A percentile compares a stretch with the other conserved stretches of the same genome.
Evolutionary conservation across 208 protist species (phyloP).

Genomic region (Phytomonas francai): DNA sequence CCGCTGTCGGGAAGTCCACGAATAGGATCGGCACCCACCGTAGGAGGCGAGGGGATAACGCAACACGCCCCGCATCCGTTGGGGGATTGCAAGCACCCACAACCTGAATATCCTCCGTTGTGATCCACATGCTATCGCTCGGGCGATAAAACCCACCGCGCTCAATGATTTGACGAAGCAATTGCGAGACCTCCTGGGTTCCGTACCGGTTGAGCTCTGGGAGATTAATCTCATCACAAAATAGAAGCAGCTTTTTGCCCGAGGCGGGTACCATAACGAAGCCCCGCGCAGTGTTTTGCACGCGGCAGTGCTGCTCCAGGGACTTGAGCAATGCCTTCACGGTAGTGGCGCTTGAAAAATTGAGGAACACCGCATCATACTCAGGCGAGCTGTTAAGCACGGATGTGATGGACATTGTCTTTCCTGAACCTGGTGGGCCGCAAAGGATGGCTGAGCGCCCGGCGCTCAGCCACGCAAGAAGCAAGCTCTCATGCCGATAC

Average conservation of each 20-base stretch:
- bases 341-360: constrained; percentile 97
- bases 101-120: constrained; percentile 93
- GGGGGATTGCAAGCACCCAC: constrained; percentile 97
- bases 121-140: constrained; percentile 90
- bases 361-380: constrained; percentile 94
- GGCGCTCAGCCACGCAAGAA: constrained; percentile 93
- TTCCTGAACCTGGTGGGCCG: constrained; percentile 97
- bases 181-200: constrained; percentile 96
- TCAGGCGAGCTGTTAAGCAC: constrained; percentile 90
- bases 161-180: constrained; percentile 98
- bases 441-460: constrained; percentile 94
- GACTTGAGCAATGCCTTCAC: constrained; percentile 95
- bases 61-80: constrained; percentile 97
- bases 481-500: constrained; percentile 93
- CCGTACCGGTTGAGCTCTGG: constrained; percentile 96
- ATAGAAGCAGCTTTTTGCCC: constrained; percentile 95
- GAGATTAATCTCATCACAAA: constrained; percentile 99
- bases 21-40: constrained; percentile 97
- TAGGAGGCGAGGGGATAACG: constrained; percentile 94
- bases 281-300: constrained; percentile 87
- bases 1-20: constrained; percentile 96
- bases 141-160: constrained; percentile 95
- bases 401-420: constrained; percentile 97
- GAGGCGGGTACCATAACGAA: constrained; percentile 85
- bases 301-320: constrained; percentile 96